phyloP scores from a whole-genome alignment of 192 early-diverging fungal genomes.

The Coemansia sp. region DNA sequence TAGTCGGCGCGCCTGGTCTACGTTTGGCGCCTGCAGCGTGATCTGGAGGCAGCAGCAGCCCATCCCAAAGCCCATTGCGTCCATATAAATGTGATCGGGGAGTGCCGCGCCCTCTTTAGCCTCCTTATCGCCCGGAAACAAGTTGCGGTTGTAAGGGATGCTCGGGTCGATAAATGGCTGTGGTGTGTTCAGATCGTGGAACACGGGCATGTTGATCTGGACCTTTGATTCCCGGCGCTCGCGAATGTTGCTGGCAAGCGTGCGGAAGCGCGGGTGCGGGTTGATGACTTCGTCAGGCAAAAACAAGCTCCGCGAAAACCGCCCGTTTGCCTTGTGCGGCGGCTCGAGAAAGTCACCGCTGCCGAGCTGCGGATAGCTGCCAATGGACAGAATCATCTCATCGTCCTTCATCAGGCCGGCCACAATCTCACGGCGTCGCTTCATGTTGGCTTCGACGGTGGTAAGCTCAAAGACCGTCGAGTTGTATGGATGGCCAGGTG shows the following conservation, averaged over 20 bases:
- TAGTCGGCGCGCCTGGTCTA: constrained; percentile 84
- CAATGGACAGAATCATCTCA: constrained; percentile 76
- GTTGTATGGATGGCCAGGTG: constrained; percentile 89
- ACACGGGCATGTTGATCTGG: constrained; percentile 93
- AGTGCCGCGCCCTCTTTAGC: constrained; percentile 70
- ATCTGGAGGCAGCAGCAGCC: constrained; percentile 97
- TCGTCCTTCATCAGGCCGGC: constrained; percentile 57
- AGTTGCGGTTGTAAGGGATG: constrained; percentile 57
- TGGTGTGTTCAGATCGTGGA: constrained; percentile 86
- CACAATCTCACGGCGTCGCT: constrained; percentile 69
- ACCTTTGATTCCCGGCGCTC: constrained; percentile 91
- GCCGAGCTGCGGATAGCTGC: constrained; percentile 90
- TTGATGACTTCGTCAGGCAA: constrained; percentile 92
- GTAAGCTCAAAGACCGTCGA: constrained; percentile 73
- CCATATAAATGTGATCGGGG: constrained; percentile 97
- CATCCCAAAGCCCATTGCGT: constrained; percentile 99
- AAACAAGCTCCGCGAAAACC: constrained; percentile 80
- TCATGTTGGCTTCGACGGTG: constrained; percentile 88
- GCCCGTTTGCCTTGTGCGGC: constrained; percentile 65
- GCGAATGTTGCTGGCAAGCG: constrained; percentile 91
- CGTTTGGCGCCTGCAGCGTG: constrained; percentile 92
- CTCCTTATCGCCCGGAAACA: constrained; percentile 66
- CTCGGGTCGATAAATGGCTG: constrained; percentile 79
- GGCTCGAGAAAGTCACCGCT: constrained; percentile 66
- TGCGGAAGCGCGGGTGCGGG: constrained; percentile 88